Percentiles rank a stretch among this genome's conserved stretches.
phyloP scores from a whole-genome alignment of 768 basidiomycete genomes.

The Agrocybe chaxingu region DNA sequence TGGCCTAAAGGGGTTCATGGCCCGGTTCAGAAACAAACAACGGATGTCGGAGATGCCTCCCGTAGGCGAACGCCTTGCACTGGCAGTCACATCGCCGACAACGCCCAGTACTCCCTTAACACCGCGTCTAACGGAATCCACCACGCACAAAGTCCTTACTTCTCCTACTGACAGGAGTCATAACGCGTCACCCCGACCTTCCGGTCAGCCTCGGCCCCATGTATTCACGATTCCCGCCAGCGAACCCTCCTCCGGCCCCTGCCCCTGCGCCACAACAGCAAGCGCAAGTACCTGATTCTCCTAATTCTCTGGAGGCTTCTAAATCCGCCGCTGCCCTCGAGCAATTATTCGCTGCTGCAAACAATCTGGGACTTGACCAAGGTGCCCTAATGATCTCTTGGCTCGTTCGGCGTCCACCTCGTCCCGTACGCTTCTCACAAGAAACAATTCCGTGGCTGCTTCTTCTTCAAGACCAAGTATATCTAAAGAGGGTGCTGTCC shows the following conservation, averaged over 20 bases:
- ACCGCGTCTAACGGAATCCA: slow-evolving; percentile 16
- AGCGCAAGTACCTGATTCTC: slow-evolving; percentile 8
- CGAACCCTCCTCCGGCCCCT: slow-evolving; percentile 17
- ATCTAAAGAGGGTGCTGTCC: slow-evolving; percentile 13
- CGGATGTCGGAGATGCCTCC: slow-evolving; percentile 30
- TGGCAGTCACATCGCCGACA: slow-evolving; percentile 25
- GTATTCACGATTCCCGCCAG: slow-evolving; percentile 30
- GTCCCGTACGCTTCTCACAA: slow-evolving; percentile 33
- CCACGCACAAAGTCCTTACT: slow-evolving; percentile 10
- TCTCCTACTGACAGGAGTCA: slow-evolving; percentile 13
- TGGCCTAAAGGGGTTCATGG: slow-evolving; percentile 78
- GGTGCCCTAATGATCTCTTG: slow-evolving; percentile 63
- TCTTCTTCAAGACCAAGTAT: slow-evolving; percentile 5
- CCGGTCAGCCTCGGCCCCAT: slow-evolving; percentile 22
- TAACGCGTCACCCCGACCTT: slow-evolving; percentile 12
- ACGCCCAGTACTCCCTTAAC: slow-evolving; percentile 28
- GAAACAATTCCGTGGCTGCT: slow-evolving; percentile 14
- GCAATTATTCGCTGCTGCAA: slow-evolving; percentile 75
- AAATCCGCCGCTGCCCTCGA: slow-evolving; percentile 50
- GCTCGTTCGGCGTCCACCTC: slow-evolving; percentile 68
- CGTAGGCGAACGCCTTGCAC: slow-evolving; percentile 24
- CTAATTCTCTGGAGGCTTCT: slow-evolving; percentile 15
- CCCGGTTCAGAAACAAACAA: slow-evolving; percentile 63
- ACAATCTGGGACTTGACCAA: slow-evolving; percentile 72
- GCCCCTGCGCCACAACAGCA: slow-evolving; percentile 9